These are phyloP conservation scores for Nannochloropsis gaditana DNA, from an alignment of 108 stramenopile species.

Conservation along the genomic window DNA sequence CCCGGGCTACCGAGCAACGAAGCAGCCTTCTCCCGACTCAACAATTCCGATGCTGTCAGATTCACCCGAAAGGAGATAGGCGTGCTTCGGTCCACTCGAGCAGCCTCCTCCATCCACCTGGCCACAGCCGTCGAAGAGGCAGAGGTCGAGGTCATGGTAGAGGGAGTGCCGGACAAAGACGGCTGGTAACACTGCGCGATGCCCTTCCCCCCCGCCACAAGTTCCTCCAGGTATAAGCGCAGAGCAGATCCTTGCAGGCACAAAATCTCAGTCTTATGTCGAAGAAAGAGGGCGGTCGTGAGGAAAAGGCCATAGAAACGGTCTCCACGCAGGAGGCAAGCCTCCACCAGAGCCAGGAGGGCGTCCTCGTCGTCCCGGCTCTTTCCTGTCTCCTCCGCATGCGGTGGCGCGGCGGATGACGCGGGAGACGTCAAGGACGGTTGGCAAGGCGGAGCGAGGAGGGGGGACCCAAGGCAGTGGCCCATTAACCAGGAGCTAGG, in stretches of 20 bases:
- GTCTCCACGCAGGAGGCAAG: neutral
- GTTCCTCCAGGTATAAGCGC: neutral
- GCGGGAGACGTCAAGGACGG: neutral
- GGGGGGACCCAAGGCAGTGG: neutral
- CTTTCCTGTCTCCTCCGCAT: neutral
- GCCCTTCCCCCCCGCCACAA: neutral
- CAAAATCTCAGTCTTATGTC: neutral
- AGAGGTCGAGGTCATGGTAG: neutral
- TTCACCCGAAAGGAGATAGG: neutral
- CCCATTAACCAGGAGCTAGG: neutral
- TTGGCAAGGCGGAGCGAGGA: neutral
- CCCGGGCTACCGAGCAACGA: no score
- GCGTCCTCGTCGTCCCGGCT: neutral
- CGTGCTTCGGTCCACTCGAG: neutral
- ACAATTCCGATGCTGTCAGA: neutral
- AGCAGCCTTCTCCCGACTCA: neutral
- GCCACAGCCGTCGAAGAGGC: neutral
- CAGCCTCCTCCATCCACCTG: neutral
- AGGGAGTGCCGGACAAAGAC: neutral
- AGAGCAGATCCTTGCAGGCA: neutral
- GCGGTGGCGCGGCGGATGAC: neutral
- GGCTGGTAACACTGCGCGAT: neutral
- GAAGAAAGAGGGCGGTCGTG: neutral
- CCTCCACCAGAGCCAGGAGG: neutral
- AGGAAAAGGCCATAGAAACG: slow-evolving; percentile 15